These are phyloP conservation scores for Neurospora tetrasperma DNA, from an alignment of 495 filamentous ascomycete genomes.

Conservation along the genomic window DNA sequence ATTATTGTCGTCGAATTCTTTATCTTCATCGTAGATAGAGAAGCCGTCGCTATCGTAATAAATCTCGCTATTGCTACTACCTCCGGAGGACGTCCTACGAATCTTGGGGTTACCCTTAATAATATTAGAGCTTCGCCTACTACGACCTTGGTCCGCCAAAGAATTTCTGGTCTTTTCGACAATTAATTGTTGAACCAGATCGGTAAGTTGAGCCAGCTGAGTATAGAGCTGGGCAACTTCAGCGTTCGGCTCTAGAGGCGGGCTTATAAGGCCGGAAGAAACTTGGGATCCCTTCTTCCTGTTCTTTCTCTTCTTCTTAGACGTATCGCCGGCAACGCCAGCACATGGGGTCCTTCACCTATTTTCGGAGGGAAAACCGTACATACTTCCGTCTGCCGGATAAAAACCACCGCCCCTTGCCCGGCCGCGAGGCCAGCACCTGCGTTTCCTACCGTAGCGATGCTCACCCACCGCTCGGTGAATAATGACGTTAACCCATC, in stretches of 20 bases:
- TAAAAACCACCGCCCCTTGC: no score
- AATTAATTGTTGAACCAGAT: not conserved
- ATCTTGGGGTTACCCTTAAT: not conserved
- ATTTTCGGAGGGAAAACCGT: no score
- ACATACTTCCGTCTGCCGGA: no score
- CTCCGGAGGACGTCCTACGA: not conserved
- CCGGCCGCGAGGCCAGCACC: no score
- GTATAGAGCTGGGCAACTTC: not conserved
- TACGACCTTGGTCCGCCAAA: not conserved
- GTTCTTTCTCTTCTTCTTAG: slow-evolving; percentile 6
- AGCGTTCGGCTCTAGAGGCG: not conserved
- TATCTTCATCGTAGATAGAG: not conserved
- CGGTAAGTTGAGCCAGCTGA: not conserved
- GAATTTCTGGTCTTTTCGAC: not conserved
- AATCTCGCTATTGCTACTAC: not conserved
- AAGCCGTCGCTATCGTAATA: not conserved
- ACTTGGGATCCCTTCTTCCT: not conserved
- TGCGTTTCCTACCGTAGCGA: no score
- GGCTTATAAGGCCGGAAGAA: not conserved
- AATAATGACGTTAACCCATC: no score
- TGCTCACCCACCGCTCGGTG: no score
- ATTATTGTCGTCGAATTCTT: not conserved
- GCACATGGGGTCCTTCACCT: not conserved
- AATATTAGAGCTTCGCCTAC: not conserved
- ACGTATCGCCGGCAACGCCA: not conserved